phyloP scores from a whole-genome alignment of 805 yeast species.

The Diddensiella transvaalensis region DNA sequence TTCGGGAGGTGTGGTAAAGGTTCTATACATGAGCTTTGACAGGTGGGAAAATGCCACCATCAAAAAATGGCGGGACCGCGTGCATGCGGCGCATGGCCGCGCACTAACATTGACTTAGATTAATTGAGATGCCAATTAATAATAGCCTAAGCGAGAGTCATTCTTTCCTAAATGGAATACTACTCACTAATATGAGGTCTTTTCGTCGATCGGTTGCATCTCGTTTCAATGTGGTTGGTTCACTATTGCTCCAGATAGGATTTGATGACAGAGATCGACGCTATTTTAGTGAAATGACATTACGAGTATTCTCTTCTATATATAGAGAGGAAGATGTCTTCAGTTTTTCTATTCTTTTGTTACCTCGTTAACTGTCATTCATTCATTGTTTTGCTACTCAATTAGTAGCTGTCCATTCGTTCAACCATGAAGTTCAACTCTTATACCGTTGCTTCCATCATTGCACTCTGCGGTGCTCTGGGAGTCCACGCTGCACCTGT shows the following conservation, averaged over 20 bases:
- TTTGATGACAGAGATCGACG: background rate
- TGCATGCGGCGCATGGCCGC: background rate
- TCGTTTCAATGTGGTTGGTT: background rate
- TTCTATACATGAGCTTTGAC: background rate
- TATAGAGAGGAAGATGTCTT: background rate
- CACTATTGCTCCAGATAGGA: background rate
- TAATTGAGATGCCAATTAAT: no score
- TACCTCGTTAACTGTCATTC: background rate
- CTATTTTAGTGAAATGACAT: background rate
- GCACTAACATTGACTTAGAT: no score
- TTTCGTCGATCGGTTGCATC: background rate
- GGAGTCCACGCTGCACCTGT: background rate
- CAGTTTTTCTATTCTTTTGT: background rate
- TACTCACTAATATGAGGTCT: no score
- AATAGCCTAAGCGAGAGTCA: no score
- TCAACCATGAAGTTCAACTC: conserved; percentile 4
- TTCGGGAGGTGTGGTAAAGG: background rate
- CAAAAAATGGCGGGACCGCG: background rate
- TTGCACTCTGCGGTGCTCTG: background rate
- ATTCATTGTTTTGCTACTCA: background rate
- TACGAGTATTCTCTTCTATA: background rate
- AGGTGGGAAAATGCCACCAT: no score
- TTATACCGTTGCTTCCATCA: background rate
- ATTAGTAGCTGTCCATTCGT: background rate
- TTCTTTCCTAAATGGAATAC: no score